Conservation (phyloP, 495 filamentous ascomycete species). For the Talaromyces borbonicus region DNA sequence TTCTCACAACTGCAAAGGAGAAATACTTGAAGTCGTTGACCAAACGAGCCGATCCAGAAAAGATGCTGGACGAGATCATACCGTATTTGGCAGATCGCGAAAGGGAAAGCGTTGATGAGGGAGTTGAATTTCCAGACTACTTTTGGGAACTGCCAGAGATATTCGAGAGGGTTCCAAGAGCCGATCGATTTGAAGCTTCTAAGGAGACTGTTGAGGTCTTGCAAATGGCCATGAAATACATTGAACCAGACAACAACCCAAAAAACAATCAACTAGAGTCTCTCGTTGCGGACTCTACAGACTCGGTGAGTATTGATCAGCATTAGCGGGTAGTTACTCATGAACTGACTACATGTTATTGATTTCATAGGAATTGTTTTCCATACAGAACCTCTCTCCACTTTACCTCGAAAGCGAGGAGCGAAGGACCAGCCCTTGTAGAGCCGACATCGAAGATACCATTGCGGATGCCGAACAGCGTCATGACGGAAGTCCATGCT, state of each 20-base stretch:
- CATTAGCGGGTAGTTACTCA: no score
- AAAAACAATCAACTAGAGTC: no score
- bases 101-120: conserved; percentile 29
- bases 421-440: no score
- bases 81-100: conserved; percentile 2
- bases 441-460: no score
- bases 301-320: no score
- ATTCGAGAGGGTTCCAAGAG: conserved; percentile 13
- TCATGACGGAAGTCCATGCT: no score
- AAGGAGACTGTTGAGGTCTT: conserved; percentile 8
- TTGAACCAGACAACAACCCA: not conserved
- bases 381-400: not conserved
- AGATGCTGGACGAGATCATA: not conserved
- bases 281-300: no score
- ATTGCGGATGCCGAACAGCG: no score
- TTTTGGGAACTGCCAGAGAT: conserved; percentile 18
- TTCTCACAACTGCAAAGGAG: conserved; percentile 40
- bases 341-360: no score
- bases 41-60: not conserved
- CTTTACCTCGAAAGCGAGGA: not conserved
- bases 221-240: not conserved
- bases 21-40: not conserved
- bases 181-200: conserved; percentile 14
- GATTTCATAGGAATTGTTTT: no score
- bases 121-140: conserved; percentile 30